Evolutionary conservation across 139 green algal genomes (phyloP), one percentile per base, ranked within the genome.

Genomic region (Tetratostichococcus sp.): DNA sequence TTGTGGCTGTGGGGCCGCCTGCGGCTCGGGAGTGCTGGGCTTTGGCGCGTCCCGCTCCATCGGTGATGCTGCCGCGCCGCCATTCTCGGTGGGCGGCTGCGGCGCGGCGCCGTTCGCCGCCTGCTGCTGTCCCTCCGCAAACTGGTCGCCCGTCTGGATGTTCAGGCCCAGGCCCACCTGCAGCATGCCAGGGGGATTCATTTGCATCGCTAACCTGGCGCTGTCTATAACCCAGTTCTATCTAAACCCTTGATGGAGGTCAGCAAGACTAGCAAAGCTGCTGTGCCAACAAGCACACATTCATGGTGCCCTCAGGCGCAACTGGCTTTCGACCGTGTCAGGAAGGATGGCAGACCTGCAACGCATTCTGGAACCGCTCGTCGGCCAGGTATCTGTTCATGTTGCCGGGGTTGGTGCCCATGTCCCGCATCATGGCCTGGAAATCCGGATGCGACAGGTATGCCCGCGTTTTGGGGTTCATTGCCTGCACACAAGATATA

Each of bases 391-490:
- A 90, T 23, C 77, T 81, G 57, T 70, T 84, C 62, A 97, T 88
- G 76, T 79, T 80, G 17, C 31, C n/a, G 25, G 91, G 91, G 82
- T 97, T 90, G 28, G 68, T 79, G 77, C 90, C 83, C 35, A 98
- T 67, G 30, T 87, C 85, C 32, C 65, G 73, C 65, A 99, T 62
- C 88, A 96, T 97, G 30, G 70, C 70, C 80, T 93, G 85, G 85
- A 99, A 99, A 78, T 96, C 94, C 14, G 92, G 92, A 79, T 98
- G 88, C 3, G 69, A 43, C 81, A 99, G 81, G 50, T 92, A 86
- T 19, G 65, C 43, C 35, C 84, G 77, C 8, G 92, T 97, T 35
- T 89, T 76, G 0, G 92, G 93, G 87, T 98, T 90, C 67, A 82
- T 92, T 5, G 93, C 50, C 50, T 62, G 50, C 14, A 62, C 11